Base-by-base conservation (phyloP, 108 stramenopile species). In the Hondaea fermentalgiana region DNA sequence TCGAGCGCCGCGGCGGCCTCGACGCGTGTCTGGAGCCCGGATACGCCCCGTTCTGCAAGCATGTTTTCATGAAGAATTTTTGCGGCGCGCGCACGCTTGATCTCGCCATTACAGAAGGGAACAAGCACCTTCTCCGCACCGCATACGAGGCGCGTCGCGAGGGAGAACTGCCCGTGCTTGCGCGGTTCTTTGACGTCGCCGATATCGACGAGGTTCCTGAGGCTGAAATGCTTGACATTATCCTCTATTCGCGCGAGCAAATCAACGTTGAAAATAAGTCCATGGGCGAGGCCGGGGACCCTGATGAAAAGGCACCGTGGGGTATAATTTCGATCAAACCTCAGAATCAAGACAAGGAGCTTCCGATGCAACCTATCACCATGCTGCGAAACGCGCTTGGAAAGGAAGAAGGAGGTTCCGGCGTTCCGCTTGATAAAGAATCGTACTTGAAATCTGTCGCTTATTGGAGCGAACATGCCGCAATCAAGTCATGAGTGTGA, bases 11-110 rank as follows among this genome's bases (percentile, higher is more conserved):
- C 21, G 23, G 29, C 60, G 76, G 76, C 17, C 49, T 53, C 4
- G 76, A 83, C 23, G 23, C 6, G 51, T 47, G 49, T 14, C 94
- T 98, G 3, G 76, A 93, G 71, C 96, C 96, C 21, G 98, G 98
- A 43, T 99, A 99, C 90, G 99, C 99, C 6, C 96, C 98, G 53
- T 99, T 99, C 90, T 99, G 99, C 93, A 99, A 99, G 93, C 99
- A 99, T 88, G 44, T 99, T 5, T 99, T 99, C 89, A 60, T 99
- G 44, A 90, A 90, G n/a, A 97, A 97, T 88, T 96, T 96, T 92
- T 92, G 95, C 57, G 90, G 94, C 87, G 96, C 95, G 6, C 47
- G 89, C 17, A 93, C 95, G 72, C 96, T 96, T 72, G 95, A 96
- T 2, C 28, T 96, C 60, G 93, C 95, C 5, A 96, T 97, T 72